phyloP scores from a whole-genome alignment of 1,284 basidiomycete species.

The Ganoderma leucocontextum region DNA sequence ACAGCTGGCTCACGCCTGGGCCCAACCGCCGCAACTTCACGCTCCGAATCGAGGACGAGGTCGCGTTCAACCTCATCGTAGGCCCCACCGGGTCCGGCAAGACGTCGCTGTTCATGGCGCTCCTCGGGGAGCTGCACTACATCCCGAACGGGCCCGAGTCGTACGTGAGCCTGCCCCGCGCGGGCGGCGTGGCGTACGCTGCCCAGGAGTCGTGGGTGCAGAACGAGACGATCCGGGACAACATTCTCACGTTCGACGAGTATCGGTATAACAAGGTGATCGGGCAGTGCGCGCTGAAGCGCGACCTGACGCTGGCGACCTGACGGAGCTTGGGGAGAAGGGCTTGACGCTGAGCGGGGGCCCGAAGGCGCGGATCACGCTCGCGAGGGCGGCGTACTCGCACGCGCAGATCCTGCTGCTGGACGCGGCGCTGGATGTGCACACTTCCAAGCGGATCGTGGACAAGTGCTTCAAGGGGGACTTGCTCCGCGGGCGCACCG shows the following conservation, averaged over 20 bases:
- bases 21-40: slow-evolving; percentile 51
- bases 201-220: too few relatives aligned
- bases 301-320: slow-evolving; percentile 73
- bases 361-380: slow-evolving; percentile 78
- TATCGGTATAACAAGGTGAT: slow-evolving; percentile 57
- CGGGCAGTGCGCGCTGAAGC: slow-evolving; percentile 68
- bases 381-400: slow-evolving; percentile 78
- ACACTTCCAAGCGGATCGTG: slow-evolving; percentile 82
- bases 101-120: slow-evolving; percentile 61
- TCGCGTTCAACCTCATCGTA: slow-evolving; percentile 68
- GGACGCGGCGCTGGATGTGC: slow-evolving; percentile 67
- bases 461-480: slow-evolving; percentile 79
- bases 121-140: slow-evolving; percentile 71
- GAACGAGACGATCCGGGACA: slow-evolving; percentile 52
- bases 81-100: slow-evolving; percentile 69
- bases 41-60: slow-evolving; percentile 58
- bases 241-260: slow-evolving; percentile 54
- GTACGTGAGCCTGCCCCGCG: slow-evolving; percentile 72
- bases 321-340: slow-evolving; percentile 76
- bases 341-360: slow-evolving; percentile 74
- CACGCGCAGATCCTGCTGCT: slow-evolving; percentile 68
- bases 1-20: slow-evolving; percentile 44
- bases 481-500: slow-evolving; percentile 71
- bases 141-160: slow-evolving; percentile 59
- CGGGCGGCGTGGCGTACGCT: slow-evolving; percentile 73